Base-by-base conservation (phyloP, 2,329 filamentous ascomycete genomes). In the Ascochyta viciae-villosae region DNA sequence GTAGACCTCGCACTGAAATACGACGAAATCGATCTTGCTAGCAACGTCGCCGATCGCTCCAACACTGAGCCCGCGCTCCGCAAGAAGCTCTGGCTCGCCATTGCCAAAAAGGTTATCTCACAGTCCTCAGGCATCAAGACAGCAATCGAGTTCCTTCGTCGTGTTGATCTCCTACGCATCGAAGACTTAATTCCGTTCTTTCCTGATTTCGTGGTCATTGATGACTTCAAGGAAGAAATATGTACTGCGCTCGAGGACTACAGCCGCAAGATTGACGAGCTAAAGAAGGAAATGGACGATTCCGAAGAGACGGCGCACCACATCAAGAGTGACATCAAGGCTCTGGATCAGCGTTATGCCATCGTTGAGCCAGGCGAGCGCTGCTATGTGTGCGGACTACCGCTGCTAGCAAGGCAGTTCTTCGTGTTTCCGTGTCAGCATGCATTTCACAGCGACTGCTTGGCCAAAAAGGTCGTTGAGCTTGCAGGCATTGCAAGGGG, bases 371-470 rank as follows among this genome's bases (percentile, higher is more conserved):
- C 95, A 0, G 95, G 95, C 0, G 95, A 99, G 80, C 89, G 91
- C 72, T 99, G 95, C 76, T 96, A 94, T 78, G 86, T 89, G 2
- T 99, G 95, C 71, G 86, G 88, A 0, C 78, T 98, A 52, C 95
- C 95, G 9, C 79, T 99, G 50, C 82, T 99, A 15, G 93, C 90
- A 70, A 81, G 93, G 50, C 93, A 97, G 68, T 99, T 99, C 77
- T 99, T 98, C 66, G 95, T 99, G 16, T 99, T 99, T 65, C 95
- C 95, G 0, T 99, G 95, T 76, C 95, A 99, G 80, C 95, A 99
- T 77, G 91, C 93, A 3, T 99, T 99, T 71, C 95, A 99, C 76
- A 94, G 91, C 38, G 95, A 99, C 73, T 99, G 95, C 74, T 78
- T 99, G 44, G 94, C 92, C 0, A 88, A 87, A 67, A 90, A 89